Evolutionary conservation across 352 stramenopile genomes (phyloP), one percentile per base, ranked within the genome.

Genomic region (Globisporangium perplexum): DNA sequence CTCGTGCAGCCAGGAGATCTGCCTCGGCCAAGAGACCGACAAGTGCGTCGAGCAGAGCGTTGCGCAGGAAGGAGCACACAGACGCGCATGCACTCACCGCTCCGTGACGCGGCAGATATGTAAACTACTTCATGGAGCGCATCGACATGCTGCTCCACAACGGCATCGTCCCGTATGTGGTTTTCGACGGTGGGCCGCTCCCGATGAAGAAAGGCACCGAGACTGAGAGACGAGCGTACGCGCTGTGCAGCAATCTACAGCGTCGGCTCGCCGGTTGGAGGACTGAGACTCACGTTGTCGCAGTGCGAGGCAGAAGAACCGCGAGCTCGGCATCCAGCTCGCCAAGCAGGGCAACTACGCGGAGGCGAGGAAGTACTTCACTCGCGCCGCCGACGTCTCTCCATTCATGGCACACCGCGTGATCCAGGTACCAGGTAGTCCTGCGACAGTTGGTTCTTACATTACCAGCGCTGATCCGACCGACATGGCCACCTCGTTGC

Each of bases 191-290:
- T 59, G 81, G 78, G 3, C 66, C 70, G 6, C 55, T 91, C 24
- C 81, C 81, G 1, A 89, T 88, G 74, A 91, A 91, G 63, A 85
- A 84, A 63, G 68, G 57, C 20, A 94, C 78, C 1, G 83, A 94
- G 62, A 73, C 86, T 39, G 75, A 90, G 33, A 68, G 83, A 43
- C 67, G 77, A 50, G 71, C 72, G 76, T 88, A 62, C 48, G 69
- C 69, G 5, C 14, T 15, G 20, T 17, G 33, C 5, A 12, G 4
- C 14, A 4, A 18, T 39, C 33, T 39, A 5, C 14, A 39, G 33
- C 14, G 7, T 46, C 20, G 8, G 4, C n/a, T 17, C n/a, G 4
- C 20, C 15, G n/a, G 17, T 44, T n/a, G n/a, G n/a, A 15, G 1
- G 24, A 4, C 20, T 17, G n/a, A 28, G 33, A 17, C 1, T 18